These are phyloP conservation scores for Casuarina glauca DNA, from an alignment of 306 rosid genomes.

Conservation along the genomic window DNA sequence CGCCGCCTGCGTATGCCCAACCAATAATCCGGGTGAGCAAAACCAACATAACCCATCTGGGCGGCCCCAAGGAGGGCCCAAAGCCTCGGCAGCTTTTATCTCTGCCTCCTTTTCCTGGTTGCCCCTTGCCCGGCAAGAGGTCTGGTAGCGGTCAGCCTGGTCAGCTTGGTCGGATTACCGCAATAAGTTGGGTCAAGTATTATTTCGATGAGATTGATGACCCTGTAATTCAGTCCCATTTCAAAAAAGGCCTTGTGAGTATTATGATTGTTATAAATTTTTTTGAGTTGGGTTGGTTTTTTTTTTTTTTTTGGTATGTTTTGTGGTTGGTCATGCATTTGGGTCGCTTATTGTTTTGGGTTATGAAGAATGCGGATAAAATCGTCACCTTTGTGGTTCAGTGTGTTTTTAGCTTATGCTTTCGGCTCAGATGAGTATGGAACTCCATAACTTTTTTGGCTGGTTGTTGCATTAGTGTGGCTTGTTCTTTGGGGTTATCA, in stretches of 20 bases:
- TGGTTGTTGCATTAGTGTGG: neutral
- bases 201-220: constrained; percentile 66
- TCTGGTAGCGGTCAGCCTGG: constrained; percentile 34
- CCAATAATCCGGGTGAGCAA: constrained; percentile 73
- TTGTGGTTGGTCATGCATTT: neutral
- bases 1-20: constrained; percentile 50
- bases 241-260: constrained; percentile 87
- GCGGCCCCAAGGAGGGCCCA: constrained; percentile 65
- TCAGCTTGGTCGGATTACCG: constrained; percentile 48
- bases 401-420: neutral
- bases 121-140: constrained; percentile 60
- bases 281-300: neutral
- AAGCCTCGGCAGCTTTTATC: constrained; percentile 84
- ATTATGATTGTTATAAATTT: neutral
- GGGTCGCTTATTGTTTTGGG: neutral
- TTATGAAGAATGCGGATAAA: neutral
- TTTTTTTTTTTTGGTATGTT: neutral
- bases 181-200: constrained; percentile 84
- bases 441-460: neutral
- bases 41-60: constrained; percentile 65
- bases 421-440: neutral
- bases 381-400: neutral
- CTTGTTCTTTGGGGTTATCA: neutral
- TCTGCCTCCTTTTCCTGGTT: constrained; percentile 76
- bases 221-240: constrained; percentile 69